Evolutionary conservation across 495 filamentous ascomycete genomes (phyloP).

Genomic region (Trichoderma erinaceum): DNA sequence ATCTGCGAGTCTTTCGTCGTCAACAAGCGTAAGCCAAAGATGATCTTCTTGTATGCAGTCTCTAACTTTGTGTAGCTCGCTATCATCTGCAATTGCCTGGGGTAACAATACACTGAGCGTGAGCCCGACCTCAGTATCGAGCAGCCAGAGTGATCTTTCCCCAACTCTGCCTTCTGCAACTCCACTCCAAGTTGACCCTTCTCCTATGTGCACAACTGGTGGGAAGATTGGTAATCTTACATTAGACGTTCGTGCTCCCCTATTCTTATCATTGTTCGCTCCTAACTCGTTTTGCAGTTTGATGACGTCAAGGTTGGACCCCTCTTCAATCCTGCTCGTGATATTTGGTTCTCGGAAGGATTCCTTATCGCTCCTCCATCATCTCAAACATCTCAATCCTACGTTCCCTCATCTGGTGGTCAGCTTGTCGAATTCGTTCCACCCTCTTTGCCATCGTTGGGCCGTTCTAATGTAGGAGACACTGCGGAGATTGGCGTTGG

Average conservation of each 20-base stretch:
- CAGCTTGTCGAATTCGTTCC: slow-evolving; percentile 35
- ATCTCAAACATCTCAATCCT: slow-evolving; percentile 20
- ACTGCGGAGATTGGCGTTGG: slow-evolving; percentile 33
- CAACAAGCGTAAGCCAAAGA: not conserved
- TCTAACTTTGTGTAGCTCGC: not conserved
- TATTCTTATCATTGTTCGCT: not conserved
- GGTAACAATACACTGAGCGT: not conserved
- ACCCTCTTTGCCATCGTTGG: slow-evolving; percentile 23
- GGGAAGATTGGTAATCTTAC: slow-evolving; percentile 11
- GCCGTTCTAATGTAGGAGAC: slow-evolving; percentile 16
- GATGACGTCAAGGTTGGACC: not conserved
- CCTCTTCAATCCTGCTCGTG: slow-evolving; percentile 32
- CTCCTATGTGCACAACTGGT: not conserved
- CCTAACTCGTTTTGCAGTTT: slow-evolving; percentile 1
- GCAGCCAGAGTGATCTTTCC: not conserved
- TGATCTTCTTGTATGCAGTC: not conserved
- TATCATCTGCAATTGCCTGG: not conserved
- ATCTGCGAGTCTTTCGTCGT: not conserved
- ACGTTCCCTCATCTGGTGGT: slow-evolving; percentile 33
- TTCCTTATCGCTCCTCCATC: slow-evolving; percentile 30
- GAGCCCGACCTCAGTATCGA: not conserved
- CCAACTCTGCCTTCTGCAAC: not conserved
- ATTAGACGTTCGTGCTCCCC: slow-evolving; percentile 7
- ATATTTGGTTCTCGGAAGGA: slow-evolving; percentile 35
- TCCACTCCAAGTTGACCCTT: not conserved